Percentiles rank a stretch among this genome's conserved stretches.
Conservation (phyloP, 1,284 basidiomycete species). For the Trichosporon asahii region DNA sequence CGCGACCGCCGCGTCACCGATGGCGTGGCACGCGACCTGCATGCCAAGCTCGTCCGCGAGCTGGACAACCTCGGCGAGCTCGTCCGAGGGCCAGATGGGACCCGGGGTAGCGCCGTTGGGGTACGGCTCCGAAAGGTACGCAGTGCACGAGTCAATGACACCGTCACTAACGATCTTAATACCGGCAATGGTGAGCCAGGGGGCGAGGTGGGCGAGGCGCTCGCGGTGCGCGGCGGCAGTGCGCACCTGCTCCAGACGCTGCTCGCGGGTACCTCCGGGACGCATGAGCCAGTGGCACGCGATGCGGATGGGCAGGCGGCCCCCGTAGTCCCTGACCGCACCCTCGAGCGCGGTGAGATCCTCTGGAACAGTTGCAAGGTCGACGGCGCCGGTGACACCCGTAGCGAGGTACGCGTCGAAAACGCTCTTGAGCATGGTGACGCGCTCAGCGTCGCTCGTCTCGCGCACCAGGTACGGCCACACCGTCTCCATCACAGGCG, state of each 20-base stretch:
- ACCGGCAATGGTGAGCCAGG: conserved; percentile 31
- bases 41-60: conserved; percentile 34
- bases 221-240: conserved; percentile 27
- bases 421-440: conserved; percentile 22
- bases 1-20: conserved; percentile 40
- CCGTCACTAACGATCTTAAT: conserved; percentile 43
- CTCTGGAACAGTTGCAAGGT: conserved; percentile 31
- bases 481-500: conserved; percentile 27
- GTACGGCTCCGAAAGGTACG: conserved; percentile 37
- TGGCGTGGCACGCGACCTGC: conserved; percentile 38
- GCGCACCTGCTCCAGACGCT: conserved; percentile 23
- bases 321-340: conserved; percentile 15
- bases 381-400: conserved; percentile 34
- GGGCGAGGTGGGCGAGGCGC: conserved; percentile 18
- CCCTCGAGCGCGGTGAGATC: conserved; percentile 34
- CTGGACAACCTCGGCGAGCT: conserved; percentile 28
- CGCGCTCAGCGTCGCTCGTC: conserved; percentile 21
- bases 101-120: conserved; percentile 25
- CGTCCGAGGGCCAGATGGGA: conserved; percentile 36
- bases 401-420: conserved; percentile 31
- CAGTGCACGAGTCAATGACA: conserved; percentile 40
- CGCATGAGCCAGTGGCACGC: conserved; percentile 34
- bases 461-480: conserved; percentile 32
- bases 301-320: conserved; percentile 31
- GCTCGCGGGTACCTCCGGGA: conserved; percentile 23